Base-by-base conservation (phyloP, 805 yeast species). In the Zygosaccharomyces gambellarensis region DNA sequence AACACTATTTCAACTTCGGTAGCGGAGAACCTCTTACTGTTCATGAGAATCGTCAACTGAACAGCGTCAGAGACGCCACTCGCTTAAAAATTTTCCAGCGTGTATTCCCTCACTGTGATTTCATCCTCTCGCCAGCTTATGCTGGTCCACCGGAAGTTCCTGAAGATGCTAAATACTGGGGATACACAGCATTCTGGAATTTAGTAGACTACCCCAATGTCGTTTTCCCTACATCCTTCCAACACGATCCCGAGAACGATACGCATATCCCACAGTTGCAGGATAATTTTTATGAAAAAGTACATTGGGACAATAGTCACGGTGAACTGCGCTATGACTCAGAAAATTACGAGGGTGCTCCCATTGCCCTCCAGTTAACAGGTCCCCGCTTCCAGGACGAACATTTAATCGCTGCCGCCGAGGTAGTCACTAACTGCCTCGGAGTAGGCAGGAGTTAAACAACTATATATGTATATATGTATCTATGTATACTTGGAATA, bases 131-230 rank as follows among this genome's bases (percentile, higher is more conserved):
- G 45, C 90, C 92, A 52, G 77, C 82, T 5, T 81, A 82, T 65
- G 78, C 77, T 48, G 83, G 84, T 54, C 82, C 81, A 45, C 88
- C 94, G n/a, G 87, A 89, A 39, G 76, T 75, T 47, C 79, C 85
- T 21, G 79, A 77, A 43, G 73, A 76, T 45, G 76, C 84, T 5
- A 79, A 77, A 64, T 84, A 84, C 67, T 87, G 94, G 90, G 85
- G 90, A 3, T 87, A 87, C 72, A 85, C 92, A 5, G 70, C 89
- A 2, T 73, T 84, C 53, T 87, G 81, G 79, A 86, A 86, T 68
- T 62, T 85, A 50, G 66, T 85, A 54, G 95, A 87, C 65, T 73
- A 80, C 60, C 90, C 95, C 38, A 79, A 82, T 36, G 78, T 83
- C 52, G 73, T 76, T 1, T 71, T 80, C 68, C 89, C 85, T 58